Conservation (phyloP, 768 basidiomycete genomes). For the Clitopilus passeckerianus region DNA sequence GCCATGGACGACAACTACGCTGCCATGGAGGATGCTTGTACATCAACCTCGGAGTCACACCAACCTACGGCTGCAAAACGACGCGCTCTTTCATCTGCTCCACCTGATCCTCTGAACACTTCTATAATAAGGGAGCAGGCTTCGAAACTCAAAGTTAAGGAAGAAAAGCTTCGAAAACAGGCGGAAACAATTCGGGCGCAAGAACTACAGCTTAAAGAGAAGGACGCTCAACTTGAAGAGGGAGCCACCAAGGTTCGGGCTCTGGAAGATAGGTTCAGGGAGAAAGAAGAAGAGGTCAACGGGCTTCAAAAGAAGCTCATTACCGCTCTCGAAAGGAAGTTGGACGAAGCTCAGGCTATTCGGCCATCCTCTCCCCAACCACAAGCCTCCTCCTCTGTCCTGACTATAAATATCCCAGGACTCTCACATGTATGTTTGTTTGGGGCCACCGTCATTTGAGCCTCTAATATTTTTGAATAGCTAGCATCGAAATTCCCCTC, state of each 20-base stretch:
- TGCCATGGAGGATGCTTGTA: not conserved
- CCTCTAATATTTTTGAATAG: too few relatives aligned
- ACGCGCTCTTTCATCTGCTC: not conserved
- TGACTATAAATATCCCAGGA: too few relatives aligned
- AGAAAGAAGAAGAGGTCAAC: not conserved
- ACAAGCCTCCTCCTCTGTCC: too few relatives aligned
- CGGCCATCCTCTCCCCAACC: too few relatives aligned
- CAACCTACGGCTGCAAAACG: not conserved
- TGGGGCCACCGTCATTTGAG: too few relatives aligned
- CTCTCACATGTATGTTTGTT: too few relatives aligned
- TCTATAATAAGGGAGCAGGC: too few relatives aligned
- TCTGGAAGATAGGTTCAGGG: not conserved
- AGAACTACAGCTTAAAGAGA: not conserved
- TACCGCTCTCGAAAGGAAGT: too few relatives aligned
- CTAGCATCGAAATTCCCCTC: too few relatives aligned
- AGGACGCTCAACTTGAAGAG: not conserved
- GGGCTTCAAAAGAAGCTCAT: too few relatives aligned
- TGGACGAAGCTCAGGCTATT: too few relatives aligned
- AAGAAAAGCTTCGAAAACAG: not conserved
- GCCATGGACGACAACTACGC: not conserved
- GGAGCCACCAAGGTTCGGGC: not conserved
- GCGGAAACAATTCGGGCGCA: not conserved
- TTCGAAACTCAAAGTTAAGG: not conserved
- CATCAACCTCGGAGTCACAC: not conserved
- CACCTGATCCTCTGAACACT: too few relatives aligned